Base-by-base conservation (phyloP, 352 stramenopile species). In the Phytophthora sp. region DNA sequence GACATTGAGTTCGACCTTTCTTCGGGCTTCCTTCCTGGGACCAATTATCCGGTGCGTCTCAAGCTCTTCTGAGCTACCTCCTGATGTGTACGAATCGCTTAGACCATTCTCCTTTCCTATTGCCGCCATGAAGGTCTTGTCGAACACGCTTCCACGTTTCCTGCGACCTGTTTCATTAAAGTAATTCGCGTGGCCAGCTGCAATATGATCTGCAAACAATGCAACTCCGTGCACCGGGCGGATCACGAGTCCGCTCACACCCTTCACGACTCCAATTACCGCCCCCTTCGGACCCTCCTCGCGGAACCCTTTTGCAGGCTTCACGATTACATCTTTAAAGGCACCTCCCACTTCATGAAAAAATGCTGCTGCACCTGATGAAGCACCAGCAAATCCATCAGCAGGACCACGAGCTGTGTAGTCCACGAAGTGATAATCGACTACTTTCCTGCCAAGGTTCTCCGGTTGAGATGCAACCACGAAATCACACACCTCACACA, bases 401-500 rank as follows among this genome's bases (percentile, higher is more conserved):
- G 57, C 51, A 4, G 82, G 79, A 2, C 82, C 82, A 38, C 74
- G 72, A 39, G 75, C 65, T 1, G 61, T 70, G 49, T 89, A 91
- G 26, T 88, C 76, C 0, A 89, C 81, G 13, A 57, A 72, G 15
- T 87, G 66, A 37, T 88, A 88, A 13, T 82, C 74, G 1, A 81
- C 55, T 9, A 87, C 68, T 15, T 79, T 73, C n/a, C 68, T 32
- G n/a, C 49, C n/a, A 0, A 69, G 64, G 34, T 87, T 85, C 30
- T 88, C 68, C 1, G 63, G 51, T 5, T 70, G 65, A 5, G 77
- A 72, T 0, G 39, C 68, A 4, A 88, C 51, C 5, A 91, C 75
- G 48, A 74, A 88, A 20, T 79, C 53, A 24, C 82, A 91, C 32
- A 77, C 65, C 0, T 78, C 57, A 45, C 82, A 91, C 11, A 91